phyloP scores from a whole-genome alignment of 495 filamentous ascomycete genomes.

The Pyrenula aspistea region DNA sequence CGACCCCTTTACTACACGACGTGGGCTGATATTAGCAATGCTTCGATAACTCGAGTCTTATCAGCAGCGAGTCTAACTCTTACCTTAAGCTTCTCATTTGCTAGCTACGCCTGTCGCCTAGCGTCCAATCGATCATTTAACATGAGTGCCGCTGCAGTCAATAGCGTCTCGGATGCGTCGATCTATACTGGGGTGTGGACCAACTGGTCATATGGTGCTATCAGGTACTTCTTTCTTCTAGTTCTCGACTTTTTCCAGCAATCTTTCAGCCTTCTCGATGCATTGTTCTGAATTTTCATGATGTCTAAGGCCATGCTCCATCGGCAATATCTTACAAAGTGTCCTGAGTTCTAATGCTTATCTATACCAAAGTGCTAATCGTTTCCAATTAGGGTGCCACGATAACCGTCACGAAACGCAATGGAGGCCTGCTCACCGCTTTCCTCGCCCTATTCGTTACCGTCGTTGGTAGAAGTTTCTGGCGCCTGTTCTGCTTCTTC shows the following conservation, averaged over 20 bases:
- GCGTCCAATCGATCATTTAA: neutral
- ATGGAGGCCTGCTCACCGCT: constrained; percentile 7
- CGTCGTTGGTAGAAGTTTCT: constrained; percentile 6
- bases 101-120: neutral
- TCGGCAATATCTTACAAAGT: neutral
- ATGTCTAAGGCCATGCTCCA: neutral
- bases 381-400: constrained; percentile 5
- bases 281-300: neutral
- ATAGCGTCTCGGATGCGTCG: neutral
- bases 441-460: constrained; percentile 10
- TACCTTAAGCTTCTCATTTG: neutral
- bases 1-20: neutral
- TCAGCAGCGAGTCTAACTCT: neutral
- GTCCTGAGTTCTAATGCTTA: too few relatives aligned
- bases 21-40: neutral
- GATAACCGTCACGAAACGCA: constrained; percentile 4
- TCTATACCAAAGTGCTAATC: too few relatives aligned
- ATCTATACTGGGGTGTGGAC: constrained; percentile 9
- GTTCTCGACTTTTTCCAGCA: neutral
- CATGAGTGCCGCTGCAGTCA: neutral
- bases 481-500: constrained; percentile 6
- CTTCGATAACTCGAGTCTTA: neutral
- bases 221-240: neutral
- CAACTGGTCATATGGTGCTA: constrained; percentile 9
- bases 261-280: neutral